Percentiles rank a stretch among this genome's conserved stretches.
phyloP scores from a whole-genome alignment of 257 asterid genomes.

The Hygrophila difformis region DNA sequence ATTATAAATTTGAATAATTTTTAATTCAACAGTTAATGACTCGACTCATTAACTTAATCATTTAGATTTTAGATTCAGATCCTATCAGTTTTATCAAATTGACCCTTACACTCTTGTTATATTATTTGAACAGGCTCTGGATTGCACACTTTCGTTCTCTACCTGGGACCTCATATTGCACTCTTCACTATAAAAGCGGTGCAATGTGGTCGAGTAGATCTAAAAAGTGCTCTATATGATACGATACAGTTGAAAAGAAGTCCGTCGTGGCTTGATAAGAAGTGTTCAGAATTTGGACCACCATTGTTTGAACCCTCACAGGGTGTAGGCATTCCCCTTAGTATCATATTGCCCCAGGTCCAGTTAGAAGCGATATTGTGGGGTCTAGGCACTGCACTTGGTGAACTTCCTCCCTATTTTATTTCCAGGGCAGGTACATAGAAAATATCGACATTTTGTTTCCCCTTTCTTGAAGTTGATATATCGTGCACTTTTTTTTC shows the following conservation, averaged over 20 bases:
- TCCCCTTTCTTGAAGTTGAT: not conserved
- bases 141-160: conserved; percentile 90
- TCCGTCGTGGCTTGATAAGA: conserved; percentile 87
- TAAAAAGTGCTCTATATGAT: conserved; percentile 84
- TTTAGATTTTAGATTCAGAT: no score
- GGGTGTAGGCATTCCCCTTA: conserved; percentile 62
- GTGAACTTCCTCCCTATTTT: conserved; percentile 95
- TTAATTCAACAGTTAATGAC: no score
- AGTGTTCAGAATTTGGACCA: conserved; percentile 72
- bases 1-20: no score
- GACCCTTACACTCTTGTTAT: no score
- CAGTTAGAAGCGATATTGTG: conserved; percentile 86
- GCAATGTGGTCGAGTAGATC: conserved; percentile 87
- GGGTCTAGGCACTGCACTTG: conserved; percentile 97
- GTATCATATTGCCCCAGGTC: conserved; percentile 80
- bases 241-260: conserved; percentile 61
- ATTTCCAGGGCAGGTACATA: conserved; percentile 88
- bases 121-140: conserved; percentile 82
- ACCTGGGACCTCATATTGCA: conserved; percentile 90
- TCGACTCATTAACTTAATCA: no score
- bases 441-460: not conserved
- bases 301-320: conserved; percentile 50
- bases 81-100: no score
- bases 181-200: conserved; percentile 76
- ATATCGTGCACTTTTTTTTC: not conserved